Percentiles rank a stretch among this genome's conserved stretches.
These are phyloP conservation scores for Cladochytrium replicatum DNA, from an alignment of 192 early-diverging fungal species.

Conservation along the genomic window DNA sequence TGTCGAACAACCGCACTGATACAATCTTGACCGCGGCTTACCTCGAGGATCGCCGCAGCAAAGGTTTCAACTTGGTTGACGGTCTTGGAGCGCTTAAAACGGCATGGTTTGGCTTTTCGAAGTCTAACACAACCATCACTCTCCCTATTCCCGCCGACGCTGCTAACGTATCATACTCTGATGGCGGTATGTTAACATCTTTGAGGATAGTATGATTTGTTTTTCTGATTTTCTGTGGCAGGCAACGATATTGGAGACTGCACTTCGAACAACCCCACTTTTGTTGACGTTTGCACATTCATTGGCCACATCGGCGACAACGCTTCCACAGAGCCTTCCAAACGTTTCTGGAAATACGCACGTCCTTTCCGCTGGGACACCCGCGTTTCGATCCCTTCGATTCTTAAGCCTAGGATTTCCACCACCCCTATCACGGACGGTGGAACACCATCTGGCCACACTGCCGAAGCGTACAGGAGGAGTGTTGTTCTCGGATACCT, in stretches of 20 bases:
- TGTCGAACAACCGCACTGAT: slow-evolving; percentile 5
- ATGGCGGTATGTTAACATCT: too few species aligned
- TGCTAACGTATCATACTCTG: background rate
- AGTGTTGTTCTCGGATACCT: slow-evolving; percentile 12
- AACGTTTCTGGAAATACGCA: slow-evolving; percentile 22
- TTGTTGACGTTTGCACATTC: slow-evolving; percentile 6
- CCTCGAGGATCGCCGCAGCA: slow-evolving; percentile 20
- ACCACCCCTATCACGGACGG: slow-evolving; percentile 17
- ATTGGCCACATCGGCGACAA: slow-evolving; percentile 3
- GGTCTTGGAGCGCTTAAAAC: slow-evolving; percentile 12
- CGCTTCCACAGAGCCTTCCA: slow-evolving; percentile 15
- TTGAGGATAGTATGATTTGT: too few species aligned
- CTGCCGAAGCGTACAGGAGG: slow-evolving; percentile 11
- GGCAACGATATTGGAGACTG: slow-evolving; percentile 14
- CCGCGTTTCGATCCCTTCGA: background rate
- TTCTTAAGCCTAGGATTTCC: slow-evolving; percentile 4
- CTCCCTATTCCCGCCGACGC: slow-evolving; percentile 11
- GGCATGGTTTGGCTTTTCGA: slow-evolving; percentile 1
- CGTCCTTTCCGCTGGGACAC: slow-evolving; percentile 18
- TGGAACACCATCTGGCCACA: slow-evolving; percentile 12
- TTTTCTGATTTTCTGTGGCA: too few species aligned
- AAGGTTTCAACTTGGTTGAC: slow-evolving; percentile 14
- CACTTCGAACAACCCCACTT: slow-evolving; percentile 4
- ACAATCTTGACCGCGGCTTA: slow-evolving; percentile 3
- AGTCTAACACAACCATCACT: slow-evolving; percentile 16